phyloP scores from a whole-genome alignment of 495 filamentous ascomycete genomes.

The Hapsidospora chrysogenum region DNA sequence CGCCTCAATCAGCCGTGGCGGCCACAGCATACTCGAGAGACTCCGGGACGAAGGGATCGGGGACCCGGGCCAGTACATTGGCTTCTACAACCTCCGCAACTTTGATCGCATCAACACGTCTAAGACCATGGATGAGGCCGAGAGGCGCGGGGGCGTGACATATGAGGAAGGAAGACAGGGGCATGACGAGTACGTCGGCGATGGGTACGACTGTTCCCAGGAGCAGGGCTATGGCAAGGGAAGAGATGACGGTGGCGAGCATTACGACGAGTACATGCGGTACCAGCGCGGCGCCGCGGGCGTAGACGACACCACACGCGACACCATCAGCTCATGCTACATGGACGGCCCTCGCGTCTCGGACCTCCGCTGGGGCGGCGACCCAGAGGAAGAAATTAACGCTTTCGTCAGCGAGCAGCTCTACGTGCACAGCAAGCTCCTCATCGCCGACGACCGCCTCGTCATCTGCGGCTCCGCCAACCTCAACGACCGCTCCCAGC shows the following conservation, averaged over 20 bases:
- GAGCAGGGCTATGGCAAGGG: conserved; percentile 6
- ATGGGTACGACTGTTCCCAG: conserved; percentile 5
- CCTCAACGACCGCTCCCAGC: conserved; percentile 85
- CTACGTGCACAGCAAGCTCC: conserved; percentile 85
- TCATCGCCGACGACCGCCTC: conserved; percentile 80
- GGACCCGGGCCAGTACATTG: conserved; percentile 57
- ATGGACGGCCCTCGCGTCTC: conserved; percentile 72
- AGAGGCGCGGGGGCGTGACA: conserved; percentile 49
- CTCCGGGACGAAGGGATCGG: conserved; percentile 57
- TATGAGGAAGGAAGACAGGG: conserved; percentile 56
- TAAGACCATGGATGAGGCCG: conserved; percentile 41
- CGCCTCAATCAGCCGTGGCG: conserved; percentile 72
- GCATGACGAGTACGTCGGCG: conserved; percentile 37
- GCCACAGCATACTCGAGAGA: conserved; percentile 69
- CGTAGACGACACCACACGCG: conserved; percentile 40
- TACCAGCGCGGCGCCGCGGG: conserved; percentile 54
- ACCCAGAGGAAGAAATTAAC: conserved; percentile 58
- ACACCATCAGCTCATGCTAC: conserved; percentile 65
- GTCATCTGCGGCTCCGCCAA: conserved; percentile 91
- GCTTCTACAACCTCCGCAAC: conserved; percentile 88
- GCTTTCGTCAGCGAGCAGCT: conserved; percentile 87
- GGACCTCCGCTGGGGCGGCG: conserved; percentile 63
- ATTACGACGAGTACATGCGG: conserved; percentile 26
- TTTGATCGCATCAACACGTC: conserved; percentile 82
- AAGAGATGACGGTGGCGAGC: conserved; percentile 7